Evolutionary conservation across 345 rosid genomes (phyloP).

Genomic region (Eucalyptus regnans): DNA sequence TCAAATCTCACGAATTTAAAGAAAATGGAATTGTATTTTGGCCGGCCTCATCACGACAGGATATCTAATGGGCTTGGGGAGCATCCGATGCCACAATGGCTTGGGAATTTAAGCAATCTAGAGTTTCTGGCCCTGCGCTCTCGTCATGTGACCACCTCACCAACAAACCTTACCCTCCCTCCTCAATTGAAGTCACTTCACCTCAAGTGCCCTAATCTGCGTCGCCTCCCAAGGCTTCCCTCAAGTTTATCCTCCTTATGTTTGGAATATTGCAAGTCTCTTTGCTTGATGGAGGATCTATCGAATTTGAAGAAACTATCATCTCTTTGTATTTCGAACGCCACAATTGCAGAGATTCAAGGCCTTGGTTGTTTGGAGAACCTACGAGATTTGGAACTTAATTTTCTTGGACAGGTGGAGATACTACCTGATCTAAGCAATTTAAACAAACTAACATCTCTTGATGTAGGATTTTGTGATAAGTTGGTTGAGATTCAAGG

Average conservation of each 20-base stretch:
- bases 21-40: rapidly evolving
- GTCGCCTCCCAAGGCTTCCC: too few species aligned
- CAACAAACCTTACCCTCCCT: too few species aligned
- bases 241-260: too few species aligned
- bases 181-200: rapidly evolving
- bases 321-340: rapidly evolving
- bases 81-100: rapidly evolving
- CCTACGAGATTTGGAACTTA: rapidly evolving
- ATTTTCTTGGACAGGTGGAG: rapidly evolving
- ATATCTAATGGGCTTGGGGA: too few species aligned
- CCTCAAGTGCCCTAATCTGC: rapidly evolving
- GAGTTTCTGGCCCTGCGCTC: rapidly evolving
- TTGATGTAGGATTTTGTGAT: rapidly evolving
- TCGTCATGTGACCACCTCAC: rapidly evolving
- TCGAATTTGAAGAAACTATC: background rate
- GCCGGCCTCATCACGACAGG: rapidly evolving
- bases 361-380: background rate
- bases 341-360: background rate
- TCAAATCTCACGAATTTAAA: too few species aligned
- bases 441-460: too few species aligned
- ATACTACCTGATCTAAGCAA: too few species aligned
- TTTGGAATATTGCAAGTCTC: rapidly evolving
- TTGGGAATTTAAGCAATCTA: too few species aligned
- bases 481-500: too few species aligned
- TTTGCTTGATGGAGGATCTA: background rate